Percentiles rank a stretch among this genome's conserved stretches.
Evolutionary conservation across 352 stramenopile species (phyloP).

Genomic region (Detonula confervacea): DNA sequence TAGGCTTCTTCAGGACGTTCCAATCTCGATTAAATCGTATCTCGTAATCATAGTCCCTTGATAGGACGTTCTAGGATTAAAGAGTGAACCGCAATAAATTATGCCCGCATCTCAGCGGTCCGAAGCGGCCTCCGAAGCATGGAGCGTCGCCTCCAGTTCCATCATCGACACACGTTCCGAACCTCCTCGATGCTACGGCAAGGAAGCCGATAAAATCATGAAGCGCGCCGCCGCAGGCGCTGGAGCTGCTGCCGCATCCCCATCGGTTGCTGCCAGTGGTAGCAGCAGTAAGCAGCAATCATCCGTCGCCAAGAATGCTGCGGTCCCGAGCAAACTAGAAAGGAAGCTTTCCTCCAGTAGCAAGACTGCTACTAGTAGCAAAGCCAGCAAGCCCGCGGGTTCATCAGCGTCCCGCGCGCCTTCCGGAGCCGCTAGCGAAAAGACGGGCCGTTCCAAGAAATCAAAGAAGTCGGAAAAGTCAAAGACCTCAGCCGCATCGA

Average conservation of each 20-base stretch:
- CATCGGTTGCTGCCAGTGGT: not conserved
- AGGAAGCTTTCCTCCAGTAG: too few relatives aligned
- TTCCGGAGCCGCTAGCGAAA: not conserved
- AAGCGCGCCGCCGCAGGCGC: not conserved
- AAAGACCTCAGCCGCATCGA: not conserved
- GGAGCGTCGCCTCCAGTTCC: constrained; percentile 4
- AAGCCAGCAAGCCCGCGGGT: too few relatives aligned
- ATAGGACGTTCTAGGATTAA: too few relatives aligned
- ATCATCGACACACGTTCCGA: constrained; percentile 36
- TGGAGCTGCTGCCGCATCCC: not conserved
- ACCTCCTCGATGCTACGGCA: constrained; percentile 22
- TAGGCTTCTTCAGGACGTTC: too few relatives aligned
- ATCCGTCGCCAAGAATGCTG: not conserved
- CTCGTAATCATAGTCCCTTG: too few relatives aligned
- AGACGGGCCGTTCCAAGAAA: not conserved
- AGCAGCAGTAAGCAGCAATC: not conserved
- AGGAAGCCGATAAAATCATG: constrained; percentile 26
- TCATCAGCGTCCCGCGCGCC: too few relatives aligned
- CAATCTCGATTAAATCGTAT: too few relatives aligned
- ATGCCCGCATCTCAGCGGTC: too few relatives aligned
- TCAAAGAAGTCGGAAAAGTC: not conserved
- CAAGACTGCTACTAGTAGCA: not conserved
- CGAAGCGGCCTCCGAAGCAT: constrained; percentile 22
- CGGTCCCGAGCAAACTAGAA: not conserved
- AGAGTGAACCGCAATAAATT: too few relatives aligned